Percentiles rank a stretch among this genome's conserved stretches.
These are phyloP conservation scores for Naganishia onofrii DNA, from an alignment of 768 basidiomycete species.

Conservation along the genomic window DNA sequence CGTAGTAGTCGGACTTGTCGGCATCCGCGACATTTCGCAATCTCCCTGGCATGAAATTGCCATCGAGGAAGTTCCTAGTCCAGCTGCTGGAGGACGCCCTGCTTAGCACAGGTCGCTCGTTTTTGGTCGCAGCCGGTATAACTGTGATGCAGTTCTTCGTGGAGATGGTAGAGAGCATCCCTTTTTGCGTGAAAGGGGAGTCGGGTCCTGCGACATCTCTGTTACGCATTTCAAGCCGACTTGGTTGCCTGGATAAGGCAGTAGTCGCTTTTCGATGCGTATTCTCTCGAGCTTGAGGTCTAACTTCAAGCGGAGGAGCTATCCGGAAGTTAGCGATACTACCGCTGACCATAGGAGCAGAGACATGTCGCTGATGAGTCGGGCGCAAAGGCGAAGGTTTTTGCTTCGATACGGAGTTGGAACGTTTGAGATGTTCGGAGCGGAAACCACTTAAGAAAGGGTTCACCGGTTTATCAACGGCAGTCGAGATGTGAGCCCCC, in stretches of 20 bases:
- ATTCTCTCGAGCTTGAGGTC: neutral
- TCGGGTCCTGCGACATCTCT: neutral
- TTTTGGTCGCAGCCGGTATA: neutral
- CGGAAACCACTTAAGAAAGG: slow-evolving; percentile 2
- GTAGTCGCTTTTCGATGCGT: slow-evolving; percentile 11
- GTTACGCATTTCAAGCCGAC: slow-evolving; percentile 1
- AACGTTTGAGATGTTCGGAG: neutral
- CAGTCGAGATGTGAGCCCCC: neutral
- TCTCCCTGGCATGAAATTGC: neutral
- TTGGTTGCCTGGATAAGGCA: neutral
- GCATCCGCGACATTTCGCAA: neutral
- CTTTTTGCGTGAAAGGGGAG: neutral
- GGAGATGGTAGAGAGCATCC: neutral
- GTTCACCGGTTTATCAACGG: neutral
- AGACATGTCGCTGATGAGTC: slow-evolving; percentile 15
- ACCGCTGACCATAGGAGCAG: slow-evolving; percentile 20
- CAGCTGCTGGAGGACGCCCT: neutral
- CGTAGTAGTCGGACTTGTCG: neutral
- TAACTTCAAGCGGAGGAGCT: slow-evolving; percentile 1
- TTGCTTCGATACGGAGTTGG: neutral
- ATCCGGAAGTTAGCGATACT: slow-evolving; percentile 7
- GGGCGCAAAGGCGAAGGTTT: slow-evolving; percentile 12
- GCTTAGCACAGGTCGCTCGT: neutral
- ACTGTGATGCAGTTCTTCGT: neutral
- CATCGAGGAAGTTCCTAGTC: neutral